Conservation (phyloP, 2,329 filamentous ascomycete species). For the Ceratocystis colombiana region DNA sequence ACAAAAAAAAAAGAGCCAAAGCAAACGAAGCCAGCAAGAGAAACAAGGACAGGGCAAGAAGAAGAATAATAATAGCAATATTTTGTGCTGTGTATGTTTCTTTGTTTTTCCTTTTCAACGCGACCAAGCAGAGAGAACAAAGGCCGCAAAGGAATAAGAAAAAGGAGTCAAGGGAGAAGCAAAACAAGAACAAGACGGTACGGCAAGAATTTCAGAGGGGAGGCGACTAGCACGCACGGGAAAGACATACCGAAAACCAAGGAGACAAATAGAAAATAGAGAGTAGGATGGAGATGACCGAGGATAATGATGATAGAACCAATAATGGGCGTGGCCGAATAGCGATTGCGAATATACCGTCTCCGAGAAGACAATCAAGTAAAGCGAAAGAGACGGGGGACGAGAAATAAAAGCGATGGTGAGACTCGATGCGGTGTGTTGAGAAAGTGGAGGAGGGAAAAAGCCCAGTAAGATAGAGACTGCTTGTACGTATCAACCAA, state of each 20-base stretch:
- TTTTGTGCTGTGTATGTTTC: background rate
- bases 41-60: constrained; percentile 1
- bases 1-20: constrained; percentile 13
- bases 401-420: background rate
- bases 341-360: background rate
- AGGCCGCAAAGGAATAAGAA: background rate
- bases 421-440: no score
- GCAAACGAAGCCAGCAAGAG: background rate
- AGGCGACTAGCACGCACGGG: background rate
- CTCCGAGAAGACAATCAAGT: background rate
- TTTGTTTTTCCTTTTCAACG: background rate
- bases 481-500: background rate
- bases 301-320: background rate
- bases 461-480: background rate
- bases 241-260: background rate
- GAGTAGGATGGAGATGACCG: background rate
- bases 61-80: no score
- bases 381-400: background rate
- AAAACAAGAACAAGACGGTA: background rate
- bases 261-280: background rate
- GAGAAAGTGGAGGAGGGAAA: background rate
- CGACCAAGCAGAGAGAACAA: background rate
- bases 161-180: constrained; percentile 14
- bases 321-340: background rate
- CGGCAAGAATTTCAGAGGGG: constrained; percentile 13